Evolutionary conservation across 129 eudicot species (phyloP).

Genomic region (Scalesia atractyloides): DNA sequence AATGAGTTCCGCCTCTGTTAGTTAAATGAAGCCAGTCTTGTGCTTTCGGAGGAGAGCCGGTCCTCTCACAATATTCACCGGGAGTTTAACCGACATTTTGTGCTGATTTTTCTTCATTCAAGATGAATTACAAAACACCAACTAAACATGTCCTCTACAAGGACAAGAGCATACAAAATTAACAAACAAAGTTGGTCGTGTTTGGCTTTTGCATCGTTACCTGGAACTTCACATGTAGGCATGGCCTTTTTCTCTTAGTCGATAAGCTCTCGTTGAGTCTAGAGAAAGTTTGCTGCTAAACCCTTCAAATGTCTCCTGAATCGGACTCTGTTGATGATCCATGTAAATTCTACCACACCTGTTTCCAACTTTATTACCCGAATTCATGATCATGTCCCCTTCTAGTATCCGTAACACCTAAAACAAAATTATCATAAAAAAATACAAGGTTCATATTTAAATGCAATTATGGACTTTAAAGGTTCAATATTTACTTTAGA

Average conservation of each 20-base stretch:
- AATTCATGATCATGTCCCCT: constrained; percentile 80
- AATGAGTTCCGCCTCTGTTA: no score
- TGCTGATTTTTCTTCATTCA: background rate
- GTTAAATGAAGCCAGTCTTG: no score
- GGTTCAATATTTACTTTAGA: no score
- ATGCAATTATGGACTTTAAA: no score
- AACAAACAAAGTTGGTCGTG: constrained; percentile 12
- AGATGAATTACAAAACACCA: constrained; percentile 17
- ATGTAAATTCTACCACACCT: constrained; percentile 66
- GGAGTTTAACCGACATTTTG: background rate
- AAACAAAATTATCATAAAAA: no score
- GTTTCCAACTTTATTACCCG: constrained; percentile 64
- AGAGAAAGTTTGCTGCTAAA: constrained; percentile 44
- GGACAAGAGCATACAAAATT: constrained; percentile 32
- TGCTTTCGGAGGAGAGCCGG: no score
- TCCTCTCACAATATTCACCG: no score
- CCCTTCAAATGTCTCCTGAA: constrained; percentile 33
- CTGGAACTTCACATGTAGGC: constrained; percentile 35
- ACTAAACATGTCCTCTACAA: constrained; percentile 42
- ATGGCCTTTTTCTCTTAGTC: constrained; percentile 48
- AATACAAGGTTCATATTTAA: no score
- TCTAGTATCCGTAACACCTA: constrained; percentile 97
- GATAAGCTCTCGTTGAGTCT: constrained; percentile 35
- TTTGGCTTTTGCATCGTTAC: constrained; percentile 6
- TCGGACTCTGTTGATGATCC: constrained; percentile 47